A percentile compares a stretch with the other conserved stretches of the same genome.
Evolutionary conservation across 2,329 filamentous ascomycete genomes (phyloP).

Genomic region (Microcyclosporella mali): DNA sequence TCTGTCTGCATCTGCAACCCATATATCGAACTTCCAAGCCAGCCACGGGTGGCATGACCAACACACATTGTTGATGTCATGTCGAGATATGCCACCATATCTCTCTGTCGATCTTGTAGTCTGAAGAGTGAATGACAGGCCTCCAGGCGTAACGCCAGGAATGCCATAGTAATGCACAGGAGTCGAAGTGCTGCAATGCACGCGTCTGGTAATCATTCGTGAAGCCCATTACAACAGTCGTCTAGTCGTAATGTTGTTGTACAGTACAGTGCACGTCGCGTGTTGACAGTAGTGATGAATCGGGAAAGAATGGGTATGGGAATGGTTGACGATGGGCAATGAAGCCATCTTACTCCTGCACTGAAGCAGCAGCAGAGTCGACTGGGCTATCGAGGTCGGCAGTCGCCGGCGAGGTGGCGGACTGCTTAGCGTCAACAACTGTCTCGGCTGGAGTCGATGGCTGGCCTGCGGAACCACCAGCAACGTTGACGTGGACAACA

Average conservation of each 20-base stretch:
- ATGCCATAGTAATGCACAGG: conserved; percentile 15
- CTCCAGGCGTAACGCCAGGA: conserved; percentile 4
- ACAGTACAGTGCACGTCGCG: conserved; percentile 13
- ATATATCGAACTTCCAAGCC: conserved; percentile 14
- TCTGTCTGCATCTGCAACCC: too few relatives aligned
- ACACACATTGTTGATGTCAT: conserved; percentile 27
- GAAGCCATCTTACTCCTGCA: conserved; percentile 19
- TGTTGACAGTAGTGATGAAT: conserved; percentile 21
- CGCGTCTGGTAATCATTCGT: conserved; percentile 20
- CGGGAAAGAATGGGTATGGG: background rate
- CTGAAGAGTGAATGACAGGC: conserved; percentile 20
- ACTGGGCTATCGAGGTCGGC: conserved; percentile 22
- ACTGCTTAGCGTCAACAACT: conserved; percentile 17
- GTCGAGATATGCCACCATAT: conserved; percentile 21
- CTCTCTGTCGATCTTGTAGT: conserved; percentile 14
- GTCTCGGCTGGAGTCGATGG: conserved; percentile 1
- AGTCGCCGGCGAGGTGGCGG: conserved; percentile 18
- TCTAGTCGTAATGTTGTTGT: conserved; percentile 24
- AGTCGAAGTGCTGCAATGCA: conserved; percentile 8
- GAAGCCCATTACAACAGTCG: conserved; percentile 21
- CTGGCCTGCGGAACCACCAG: conserved; percentile 14
- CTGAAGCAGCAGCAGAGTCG: conserved; percentile 20
- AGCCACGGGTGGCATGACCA: conserved; percentile 23
- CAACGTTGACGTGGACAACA: conserved; percentile 20
- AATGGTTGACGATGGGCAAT: background rate